phyloP scores from a whole-genome alignment of 257 asterid species.

The Rehmannia glutinosa region DNA sequence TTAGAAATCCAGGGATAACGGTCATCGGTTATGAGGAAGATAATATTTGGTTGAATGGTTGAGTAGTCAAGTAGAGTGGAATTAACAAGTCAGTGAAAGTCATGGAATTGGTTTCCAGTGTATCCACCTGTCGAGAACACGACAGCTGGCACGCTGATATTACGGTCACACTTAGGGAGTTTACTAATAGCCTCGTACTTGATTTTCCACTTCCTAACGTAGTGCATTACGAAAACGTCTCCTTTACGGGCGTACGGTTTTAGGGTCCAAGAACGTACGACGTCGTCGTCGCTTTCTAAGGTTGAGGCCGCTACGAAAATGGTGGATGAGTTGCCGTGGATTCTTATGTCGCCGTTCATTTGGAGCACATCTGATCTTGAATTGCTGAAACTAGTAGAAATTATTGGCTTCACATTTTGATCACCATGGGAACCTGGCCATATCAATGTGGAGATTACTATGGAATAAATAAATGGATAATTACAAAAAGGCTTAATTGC shows the following conservation, averaged over 20 bases:
- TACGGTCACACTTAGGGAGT: conserved; percentile 29
- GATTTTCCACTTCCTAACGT: conserved; percentile 23
- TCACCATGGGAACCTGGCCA: conserved; percentile 10
- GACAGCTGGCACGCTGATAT: conserved; percentile 28
- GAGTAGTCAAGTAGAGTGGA: conserved; percentile 33
- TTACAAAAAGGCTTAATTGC: too few species aligned
- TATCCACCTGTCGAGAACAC: conserved; percentile 36
- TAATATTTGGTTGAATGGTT: conserved; percentile 27
- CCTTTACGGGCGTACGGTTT: conserved; percentile 46
- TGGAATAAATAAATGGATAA: too few species aligned
- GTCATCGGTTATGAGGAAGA: conserved; percentile 27
- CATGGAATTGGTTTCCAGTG: conserved; percentile 40
- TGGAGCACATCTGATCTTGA: conserved; percentile 39
- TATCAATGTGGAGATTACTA: neutral
- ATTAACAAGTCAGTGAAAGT: conserved; percentile 34
- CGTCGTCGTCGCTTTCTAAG: neutral
- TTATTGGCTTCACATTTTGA: conserved; percentile 10
- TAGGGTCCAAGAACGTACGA: conserved; percentile 16
- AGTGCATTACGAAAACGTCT: conserved; percentile 29
- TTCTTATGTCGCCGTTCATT: conserved; percentile 43
- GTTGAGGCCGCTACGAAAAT: conserved; percentile 28
- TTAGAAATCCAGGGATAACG: conserved; percentile 31
- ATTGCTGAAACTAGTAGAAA: neutral
- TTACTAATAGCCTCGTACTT: neutral
- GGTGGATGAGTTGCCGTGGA: conserved; percentile 34